phyloP scores from a whole-genome alignment of 164 flowering plant genomes.

The Warburgia ugandensis region DNA sequence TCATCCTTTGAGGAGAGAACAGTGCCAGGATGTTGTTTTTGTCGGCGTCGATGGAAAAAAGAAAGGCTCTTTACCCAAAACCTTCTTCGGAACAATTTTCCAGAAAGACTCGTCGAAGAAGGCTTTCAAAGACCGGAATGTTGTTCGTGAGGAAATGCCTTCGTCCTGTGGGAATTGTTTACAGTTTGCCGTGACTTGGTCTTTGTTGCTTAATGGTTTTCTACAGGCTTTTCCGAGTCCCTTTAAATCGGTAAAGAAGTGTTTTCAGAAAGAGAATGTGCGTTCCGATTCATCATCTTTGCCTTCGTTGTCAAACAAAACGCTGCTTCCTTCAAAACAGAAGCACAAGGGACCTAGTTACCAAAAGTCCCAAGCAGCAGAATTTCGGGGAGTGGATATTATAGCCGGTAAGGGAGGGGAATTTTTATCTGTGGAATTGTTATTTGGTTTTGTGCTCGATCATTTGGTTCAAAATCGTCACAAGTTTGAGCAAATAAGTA shows the following conservation, averaged over 20 bases:
- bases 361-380: not conserved
- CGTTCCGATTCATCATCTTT: constrained; percentile 11
- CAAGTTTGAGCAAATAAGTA: constrained; percentile 39
- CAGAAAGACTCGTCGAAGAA: constrained; percentile 23
- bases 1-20: constrained; percentile 31
- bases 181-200: constrained; percentile 66
- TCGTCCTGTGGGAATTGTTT: constrained; percentile 66
- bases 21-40: constrained; percentile 16
- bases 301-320: constrained; percentile 1
- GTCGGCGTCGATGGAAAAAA: constrained; percentile 41
- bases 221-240: constrained; percentile 54
- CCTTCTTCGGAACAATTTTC: constrained; percentile 40
- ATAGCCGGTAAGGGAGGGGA: constrained; percentile 40
- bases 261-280: constrained; percentile 31
- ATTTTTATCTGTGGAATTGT: constrained; percentile 36
- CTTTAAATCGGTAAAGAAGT: constrained; percentile 46
- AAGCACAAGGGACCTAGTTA: not conserved
- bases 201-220: constrained; percentile 46
- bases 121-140: constrained; percentile 28
- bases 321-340: too few relatives aligned
- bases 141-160: constrained; percentile 32
- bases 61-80: constrained; percentile 39
- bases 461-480: constrained; percentile 47
- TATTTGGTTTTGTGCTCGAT: constrained; percentile 52
- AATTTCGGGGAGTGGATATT: too few relatives aligned